Evolutionary conservation across 345 rosid genomes (phyloP), one percentile per base, ranked within the genome.

Genomic region (Eucalyptus tenuipes): DNA sequence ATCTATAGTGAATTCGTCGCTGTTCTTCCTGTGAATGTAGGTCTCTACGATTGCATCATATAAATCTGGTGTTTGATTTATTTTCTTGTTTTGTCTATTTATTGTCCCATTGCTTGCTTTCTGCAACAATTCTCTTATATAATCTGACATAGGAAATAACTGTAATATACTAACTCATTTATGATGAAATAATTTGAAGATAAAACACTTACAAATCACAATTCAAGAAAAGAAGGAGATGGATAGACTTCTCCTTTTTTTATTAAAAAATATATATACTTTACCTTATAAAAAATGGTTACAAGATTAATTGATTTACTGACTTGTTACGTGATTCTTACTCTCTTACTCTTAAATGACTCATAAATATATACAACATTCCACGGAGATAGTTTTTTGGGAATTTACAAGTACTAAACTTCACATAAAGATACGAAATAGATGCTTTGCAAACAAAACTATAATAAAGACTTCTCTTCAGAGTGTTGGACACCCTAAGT

Each of bases 11-110:
- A 52, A 52, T 52, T 18, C 10, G 1, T 52, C 2, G 10, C 0
- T 18, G 57, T 7, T 52, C 10, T 18, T 0, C 5, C 1, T 0
- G 0, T 52, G 24, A 52, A 52, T 52, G 0, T 18, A 18, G 10
- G 24, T 52, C 2, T 52, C 10, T 52, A 52, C 0, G 4, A 52
- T 0, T 52, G 0, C 18, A 52, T 20, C 2, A 18, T 52, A 10
- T 52, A 52, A 52, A 52, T 52, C 0, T 52, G 10, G 10, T 52
- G 10, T 52, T 52, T 0, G 1, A 52, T 52, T 52, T 7, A 1
- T 52, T 52, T 7, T 52, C 10, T 52, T 52, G 2, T 3, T 52
- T 0, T 18, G 1, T 18, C 2, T 52, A 52, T 7, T 18, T 52
- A 52, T 18, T 52, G 55, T 52, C 57, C 1, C 10, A 52, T 52